Percentiles rank a stretch among this genome's conserved stretches.
Conservation (phyloP, 2,329 filamentous ascomycete genomes). For the Allantophomopsis lycopodina region DNA sequence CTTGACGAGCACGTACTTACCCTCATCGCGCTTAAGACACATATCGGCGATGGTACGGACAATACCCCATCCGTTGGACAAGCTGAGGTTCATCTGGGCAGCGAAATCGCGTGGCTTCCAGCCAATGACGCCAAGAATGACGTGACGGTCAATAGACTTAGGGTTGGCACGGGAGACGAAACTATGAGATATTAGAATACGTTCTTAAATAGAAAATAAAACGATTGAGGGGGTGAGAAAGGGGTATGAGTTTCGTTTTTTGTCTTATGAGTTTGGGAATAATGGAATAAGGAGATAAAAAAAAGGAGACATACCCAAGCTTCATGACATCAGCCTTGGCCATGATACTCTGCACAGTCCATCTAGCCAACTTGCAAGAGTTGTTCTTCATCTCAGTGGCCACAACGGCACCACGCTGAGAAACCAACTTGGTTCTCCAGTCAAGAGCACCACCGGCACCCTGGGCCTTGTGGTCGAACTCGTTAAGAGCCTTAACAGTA, state of each 20-base stretch:
- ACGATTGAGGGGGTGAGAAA: not conserved
- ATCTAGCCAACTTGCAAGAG: constrained; percentile 93
- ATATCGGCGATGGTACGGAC: constrained; percentile 97
- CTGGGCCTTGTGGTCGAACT: constrained; percentile 97
- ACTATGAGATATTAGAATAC: constrained; percentile 27
- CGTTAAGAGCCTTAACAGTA: constrained; percentile 92
- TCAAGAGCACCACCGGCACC: constrained; percentile 89
- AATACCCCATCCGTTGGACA: constrained; percentile 97
- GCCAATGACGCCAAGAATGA: constrained; percentile 87
- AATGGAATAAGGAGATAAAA: constrained; percentile 1
- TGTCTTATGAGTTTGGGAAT: not conserved
- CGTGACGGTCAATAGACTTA: constrained; percentile 83
- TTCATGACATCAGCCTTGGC: constrained; percentile 98
- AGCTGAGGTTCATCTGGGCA: constrained; percentile 91
- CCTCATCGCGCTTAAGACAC: constrained; percentile 64
- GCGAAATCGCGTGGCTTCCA: constrained; percentile 98
- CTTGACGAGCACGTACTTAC: constrained; percentile 72
- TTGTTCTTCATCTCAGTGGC: constrained; percentile 99
- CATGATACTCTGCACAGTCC: constrained; percentile 94
- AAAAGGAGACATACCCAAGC: constrained; percentile 55
- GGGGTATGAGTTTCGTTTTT: no score
- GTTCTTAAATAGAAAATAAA: constrained; percentile 9
- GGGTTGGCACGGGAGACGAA: constrained; percentile 94
- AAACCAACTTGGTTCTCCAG: constrained; percentile 90
- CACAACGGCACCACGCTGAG: constrained; percentile 90